phyloP scores from a whole-genome alignment of 768 basidiomycete genomes.

The Exidia glandulosa region DNA sequence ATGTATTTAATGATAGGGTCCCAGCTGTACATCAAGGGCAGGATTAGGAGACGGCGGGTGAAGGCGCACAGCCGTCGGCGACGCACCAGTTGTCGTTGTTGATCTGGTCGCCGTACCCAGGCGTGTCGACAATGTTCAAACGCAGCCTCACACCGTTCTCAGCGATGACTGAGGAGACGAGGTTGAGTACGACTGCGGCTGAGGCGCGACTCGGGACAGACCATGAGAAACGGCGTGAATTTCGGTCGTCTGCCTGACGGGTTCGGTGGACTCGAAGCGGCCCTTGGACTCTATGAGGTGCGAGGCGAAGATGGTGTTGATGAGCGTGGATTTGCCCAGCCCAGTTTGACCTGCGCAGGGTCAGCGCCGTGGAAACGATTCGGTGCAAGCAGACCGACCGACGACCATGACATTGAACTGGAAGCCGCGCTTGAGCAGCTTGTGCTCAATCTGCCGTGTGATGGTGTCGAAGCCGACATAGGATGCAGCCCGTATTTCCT shows the following conservation, averaged over 20 bases:
- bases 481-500: constrained; percentile 82
- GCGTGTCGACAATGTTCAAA: constrained; percentile 97
- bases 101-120: constrained; percentile 95
- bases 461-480: constrained; percentile 99
- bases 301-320: constrained; percentile 98
- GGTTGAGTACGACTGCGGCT: background rate
- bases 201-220: constrained; percentile 28
- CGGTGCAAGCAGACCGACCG: constrained; percentile 37
- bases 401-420: constrained; percentile 98
- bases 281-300: constrained; percentile 98
- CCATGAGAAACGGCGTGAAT: constrained; percentile 93
- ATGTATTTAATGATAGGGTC: constrained; percentile 99
- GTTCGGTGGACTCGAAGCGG: constrained; percentile 75
- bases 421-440: constrained; percentile 97
- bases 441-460: constrained; percentile 96
- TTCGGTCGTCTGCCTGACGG: constrained; percentile 91
- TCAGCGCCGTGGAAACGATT: background rate
- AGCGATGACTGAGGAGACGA: constrained; percentile 62
- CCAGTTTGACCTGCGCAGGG: constrained; percentile 74
- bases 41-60: background rate
- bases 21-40: constrained; percentile 50
- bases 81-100: constrained; percentile 94
- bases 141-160: constrained; percentile 93
- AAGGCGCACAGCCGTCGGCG: too few relatives aligned
- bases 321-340: constrained; percentile 94